These are phyloP conservation scores for Neurospora sp. DNA, from an alignment of 495 filamentous ascomycete genomes.

Conservation along the genomic window DNA sequence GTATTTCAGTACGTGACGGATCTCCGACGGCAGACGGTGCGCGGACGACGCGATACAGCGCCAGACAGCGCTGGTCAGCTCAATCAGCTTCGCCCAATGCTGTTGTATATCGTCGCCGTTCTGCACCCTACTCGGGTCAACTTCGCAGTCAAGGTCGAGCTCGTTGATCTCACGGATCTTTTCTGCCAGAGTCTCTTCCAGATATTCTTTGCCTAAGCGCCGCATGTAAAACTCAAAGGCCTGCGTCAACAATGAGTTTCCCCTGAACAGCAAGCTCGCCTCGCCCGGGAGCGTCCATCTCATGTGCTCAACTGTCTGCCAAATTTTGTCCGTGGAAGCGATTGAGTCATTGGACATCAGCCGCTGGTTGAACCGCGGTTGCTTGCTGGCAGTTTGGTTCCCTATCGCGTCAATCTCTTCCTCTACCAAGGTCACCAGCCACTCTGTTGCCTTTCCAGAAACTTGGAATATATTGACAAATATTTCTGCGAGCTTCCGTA, in stretches of 20 bases:
- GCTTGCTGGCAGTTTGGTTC: conserved; percentile 60
- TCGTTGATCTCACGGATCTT: conserved; percentile 80
- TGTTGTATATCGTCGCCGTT: conserved; percentile 64
- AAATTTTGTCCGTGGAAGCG: conserved; percentile 44
- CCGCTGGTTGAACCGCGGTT: conserved; percentile 63
- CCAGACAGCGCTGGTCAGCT: conserved; percentile 75
- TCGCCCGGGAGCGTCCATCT: conserved; percentile 58
- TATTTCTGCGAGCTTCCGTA: conserved; percentile 72
- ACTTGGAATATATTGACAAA: conserved; percentile 95
- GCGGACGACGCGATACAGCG: conserved; percentile 65
- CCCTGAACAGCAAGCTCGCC: conserved; percentile 90
- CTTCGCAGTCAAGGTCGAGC: conserved; percentile 84
- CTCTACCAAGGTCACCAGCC: conserved; percentile 87
- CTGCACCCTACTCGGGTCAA: conserved; percentile 72
- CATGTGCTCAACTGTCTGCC: conserved; percentile 50
- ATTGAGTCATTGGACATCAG: conserved; percentile 72
- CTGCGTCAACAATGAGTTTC: conserved; percentile 91
- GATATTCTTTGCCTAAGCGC: conserved; percentile 82
- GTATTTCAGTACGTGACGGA: conserved; percentile 82
- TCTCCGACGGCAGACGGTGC: conserved; percentile 66
- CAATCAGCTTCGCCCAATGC: conserved; percentile 74
- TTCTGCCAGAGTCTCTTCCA: conserved; percentile 79
- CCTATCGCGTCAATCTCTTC: conserved; percentile 92
- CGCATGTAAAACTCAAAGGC: conserved; percentile 93
- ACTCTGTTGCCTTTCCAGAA: conserved; percentile 76